Evolutionary conservation across 2,329 filamentous ascomycete species (phyloP).

Genomic region (Emericellopsis cladophorae): DNA sequence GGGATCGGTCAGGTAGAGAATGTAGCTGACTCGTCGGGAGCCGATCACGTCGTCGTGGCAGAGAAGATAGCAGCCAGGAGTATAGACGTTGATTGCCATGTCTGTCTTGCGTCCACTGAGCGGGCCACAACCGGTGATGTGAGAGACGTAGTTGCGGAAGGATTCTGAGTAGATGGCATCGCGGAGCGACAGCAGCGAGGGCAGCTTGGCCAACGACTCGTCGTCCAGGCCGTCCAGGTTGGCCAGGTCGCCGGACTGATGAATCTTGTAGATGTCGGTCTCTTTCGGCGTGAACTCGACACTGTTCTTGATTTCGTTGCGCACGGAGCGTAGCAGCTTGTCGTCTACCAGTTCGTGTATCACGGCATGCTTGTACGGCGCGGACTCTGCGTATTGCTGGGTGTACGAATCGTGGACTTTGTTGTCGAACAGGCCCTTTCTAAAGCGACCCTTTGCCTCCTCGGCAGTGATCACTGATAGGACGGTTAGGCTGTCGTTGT

Average conservation of each 20-base stretch:
- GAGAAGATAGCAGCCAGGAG: constrained; percentile 84
- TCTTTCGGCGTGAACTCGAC: constrained; percentile 97
- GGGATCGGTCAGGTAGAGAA: constrained; percentile 88
- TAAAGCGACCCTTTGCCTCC: constrained; percentile 47
- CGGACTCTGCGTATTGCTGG: constrained; percentile 47
- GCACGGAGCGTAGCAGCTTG: constrained; percentile 70
- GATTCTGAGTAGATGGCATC: constrained; percentile 85
- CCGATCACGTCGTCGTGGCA: constrained; percentile 99
- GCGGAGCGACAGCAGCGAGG: constrained; percentile 81
- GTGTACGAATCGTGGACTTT: constrained; percentile 46
- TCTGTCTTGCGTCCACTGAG: constrained; percentile 91
- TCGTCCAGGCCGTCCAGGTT: constrained; percentile 92
- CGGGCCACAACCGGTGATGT: constrained; percentile 74
- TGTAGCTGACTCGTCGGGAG: constrained; percentile 91
- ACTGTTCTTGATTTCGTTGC: constrained; percentile 77
- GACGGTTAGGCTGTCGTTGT: background rate
- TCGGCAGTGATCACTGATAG: constrained; percentile 29
- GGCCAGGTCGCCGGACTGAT: constrained; percentile 93
- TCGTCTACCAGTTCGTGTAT: constrained; percentile 74
- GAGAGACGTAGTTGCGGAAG: constrained; percentile 81
- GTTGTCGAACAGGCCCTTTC: constrained; percentile 51
- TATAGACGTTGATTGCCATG: constrained; percentile 99
- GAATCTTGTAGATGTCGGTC: constrained; percentile 98
- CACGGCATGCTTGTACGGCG: constrained; percentile 83
- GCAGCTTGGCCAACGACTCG: constrained; percentile 71